These are phyloP conservation scores for Diaporthe velutina DNA, from an alignment of 2,329 filamentous ascomycete genomes.

Conservation along the genomic window DNA sequence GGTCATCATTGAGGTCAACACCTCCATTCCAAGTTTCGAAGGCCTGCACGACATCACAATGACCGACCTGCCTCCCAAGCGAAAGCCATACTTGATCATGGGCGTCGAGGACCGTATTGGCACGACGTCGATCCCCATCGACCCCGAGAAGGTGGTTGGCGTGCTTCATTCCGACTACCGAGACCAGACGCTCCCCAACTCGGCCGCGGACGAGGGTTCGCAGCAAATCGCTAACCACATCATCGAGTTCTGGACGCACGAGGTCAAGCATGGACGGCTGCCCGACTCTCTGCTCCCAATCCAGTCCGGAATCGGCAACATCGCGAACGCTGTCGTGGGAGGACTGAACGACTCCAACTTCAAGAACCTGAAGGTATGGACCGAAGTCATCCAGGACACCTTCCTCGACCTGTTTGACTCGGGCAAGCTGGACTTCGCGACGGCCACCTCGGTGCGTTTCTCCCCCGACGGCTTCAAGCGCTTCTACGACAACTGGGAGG, in stretches of 20 bases:
- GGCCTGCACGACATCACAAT: conserved; percentile 92
- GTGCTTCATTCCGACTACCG: conserved; percentile 88
- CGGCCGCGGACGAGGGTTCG: conserved; percentile 80
- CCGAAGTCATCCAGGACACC: conserved; percentile 89
- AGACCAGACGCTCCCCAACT: conserved; percentile 80
- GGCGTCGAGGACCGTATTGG: conserved; percentile 89
- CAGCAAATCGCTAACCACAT: conserved; percentile 81
- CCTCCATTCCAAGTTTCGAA: conserved; percentile 84
- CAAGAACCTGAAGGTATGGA: conserved; percentile 91
- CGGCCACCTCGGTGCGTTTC: conserved; percentile 90
- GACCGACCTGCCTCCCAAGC: conserved; percentile 83
- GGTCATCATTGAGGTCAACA: conserved; percentile 94
- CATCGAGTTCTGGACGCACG: conserved; percentile 87
- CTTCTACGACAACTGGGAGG: conserved; percentile 89
- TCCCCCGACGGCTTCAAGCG: conserved; percentile 91
- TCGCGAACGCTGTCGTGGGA: conserved; percentile 91
- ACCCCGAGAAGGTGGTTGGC: conserved; percentile 85
- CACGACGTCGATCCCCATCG: conserved; percentile 83
- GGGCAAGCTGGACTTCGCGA: conserved; percentile 89
- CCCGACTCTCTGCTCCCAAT: conserved; percentile 83
- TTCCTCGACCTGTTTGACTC: conserved; percentile 94
- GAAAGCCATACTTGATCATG: conserved; percentile 91
- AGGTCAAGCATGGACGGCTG: conserved; percentile 82
- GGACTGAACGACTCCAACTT: conserved; percentile 86
- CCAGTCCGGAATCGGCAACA: conserved; percentile 92